These are phyloP conservation scores for Hemileccinum rubropunctum DNA, from an alignment of 768 basidiomycete species.

Conservation along the genomic window DNA sequence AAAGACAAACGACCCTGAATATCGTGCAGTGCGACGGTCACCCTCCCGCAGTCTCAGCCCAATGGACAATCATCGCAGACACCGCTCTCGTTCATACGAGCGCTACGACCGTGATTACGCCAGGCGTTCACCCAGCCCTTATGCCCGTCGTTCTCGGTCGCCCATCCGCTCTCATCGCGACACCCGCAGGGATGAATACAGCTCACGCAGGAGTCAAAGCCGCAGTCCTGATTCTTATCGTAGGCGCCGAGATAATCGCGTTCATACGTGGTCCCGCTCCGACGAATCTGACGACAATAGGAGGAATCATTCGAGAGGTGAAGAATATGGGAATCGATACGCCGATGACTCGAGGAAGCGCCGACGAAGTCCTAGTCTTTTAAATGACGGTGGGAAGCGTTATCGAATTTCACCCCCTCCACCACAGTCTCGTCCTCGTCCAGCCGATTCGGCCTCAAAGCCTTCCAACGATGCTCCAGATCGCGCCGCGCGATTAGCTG, in stretches of 20 bases:
- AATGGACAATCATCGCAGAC: slow-evolving; percentile 21
- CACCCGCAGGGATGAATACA: slow-evolving; percentile 20
- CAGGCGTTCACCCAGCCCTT: slow-evolving; percentile 45
- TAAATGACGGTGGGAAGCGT: slow-evolving; percentile 41
- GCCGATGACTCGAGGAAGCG: slow-evolving; percentile 39
- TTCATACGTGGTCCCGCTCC: slow-evolving; percentile 47
- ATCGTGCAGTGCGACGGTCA: slow-evolving; percentile 28
- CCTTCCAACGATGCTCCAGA: slow-evolving; percentile 39
- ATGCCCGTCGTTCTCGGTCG: slow-evolving; percentile 47
- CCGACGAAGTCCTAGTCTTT: slow-evolving; percentile 35
- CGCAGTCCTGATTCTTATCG: slow-evolving; percentile 28
- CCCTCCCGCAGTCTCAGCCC: slow-evolving; percentile 35
- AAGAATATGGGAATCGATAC: slow-evolving; percentile 21
- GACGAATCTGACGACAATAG: slow-evolving; percentile 50
- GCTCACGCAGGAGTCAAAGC: slow-evolving; percentile 27
- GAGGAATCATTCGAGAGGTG: slow-evolving; percentile 28
- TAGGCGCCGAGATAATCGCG: slow-evolving; percentile 18
- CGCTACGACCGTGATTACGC: slow-evolving; percentile 26
- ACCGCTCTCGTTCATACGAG: slow-evolving; percentile 32
- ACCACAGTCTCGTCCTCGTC: slow-evolving; percentile 18
- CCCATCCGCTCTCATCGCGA: slow-evolving; percentile 30
- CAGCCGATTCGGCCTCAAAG: slow-evolving; percentile 11
- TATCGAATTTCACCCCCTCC: slow-evolving; percentile 44
- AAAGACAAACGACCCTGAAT: slow-evolving; percentile 26
- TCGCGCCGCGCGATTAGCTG: slow-evolving; percentile 83